Evolutionary conservation across 805 yeast species (phyloP), one percentile per base, ranked within the genome.

Genomic region (Scheffersomyces stipitis): DNA sequence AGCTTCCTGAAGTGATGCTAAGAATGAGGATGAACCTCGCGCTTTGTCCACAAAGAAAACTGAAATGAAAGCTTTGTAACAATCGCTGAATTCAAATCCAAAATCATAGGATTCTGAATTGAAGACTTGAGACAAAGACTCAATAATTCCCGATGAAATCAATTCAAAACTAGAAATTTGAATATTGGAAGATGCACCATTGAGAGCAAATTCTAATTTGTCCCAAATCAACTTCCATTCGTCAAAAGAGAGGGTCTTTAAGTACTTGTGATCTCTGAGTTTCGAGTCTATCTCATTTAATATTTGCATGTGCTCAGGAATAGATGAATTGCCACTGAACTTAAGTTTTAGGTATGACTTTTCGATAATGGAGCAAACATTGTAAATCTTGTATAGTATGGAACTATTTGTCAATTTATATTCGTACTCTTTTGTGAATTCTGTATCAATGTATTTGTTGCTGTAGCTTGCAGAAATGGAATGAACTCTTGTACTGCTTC

Each of bases 91-190:
- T 18, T 54, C 57, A 12, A 42, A 44, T 1, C 58, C 56, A 13
- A 42, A 33, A 7, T 49, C 51, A 26, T 28, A 23, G 1, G 15
- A 20, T 7, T 56, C 52, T 2, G 45, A 34, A 1, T 45, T 44
- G 31, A 79, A 74, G 2, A 69, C 36, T 1, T 38, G 16, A 3
- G 66, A 48, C 18, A 83, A 53, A 1, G 67, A 49, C 4, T 67
- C 65, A 5, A 83, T 69, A 5, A 86, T 56, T 0, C 89, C 89
- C 2, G 89, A 83, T 2, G 83, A 73, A 4, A 81, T 69, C 23
- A 89, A 64, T 54, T 88, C 96, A 61, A 80, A 86, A 40, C 90
- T 81, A 0, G 96, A 86, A 4, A 84, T 63, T 16, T 39, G 43
- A 18, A 30, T 30, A 14, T 45, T 37, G 2, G 34, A 31, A 15